Evolutionary conservation across 2,329 filamentous ascomycete species (phyloP), one percentile per base, ranked within the genome.

Genomic region (Elsinoe perseae): DNA sequence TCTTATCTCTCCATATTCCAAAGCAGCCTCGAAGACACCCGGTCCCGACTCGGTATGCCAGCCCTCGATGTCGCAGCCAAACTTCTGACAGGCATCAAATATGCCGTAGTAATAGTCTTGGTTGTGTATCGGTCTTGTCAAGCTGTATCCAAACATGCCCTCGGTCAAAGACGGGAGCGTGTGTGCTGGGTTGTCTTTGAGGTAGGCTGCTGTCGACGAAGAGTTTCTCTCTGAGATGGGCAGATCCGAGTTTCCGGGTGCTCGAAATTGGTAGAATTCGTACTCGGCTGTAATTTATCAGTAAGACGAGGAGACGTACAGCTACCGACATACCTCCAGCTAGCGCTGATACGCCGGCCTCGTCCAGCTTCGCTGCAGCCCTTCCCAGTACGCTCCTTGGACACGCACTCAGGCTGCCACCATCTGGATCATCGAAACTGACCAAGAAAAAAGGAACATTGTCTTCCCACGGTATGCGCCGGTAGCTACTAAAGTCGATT

Each of bases 1-100:
- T 32, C 80, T 81, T 61, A 93, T 86, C 69, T 95, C 88, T 54
- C 86, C 87, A 64, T 95, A 97, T 69, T 95, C 87, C 50, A 98
- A 80, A 16, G 93, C 90, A 10, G 93, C 93, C 74, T 98, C 93
- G 69, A 92, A 97, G 2, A 98, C 93, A 43, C 91, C 91, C 0
- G 91, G 91, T 0, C 91, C 91, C 62, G 86, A 91, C 73, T 96
- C 91, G 7, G 91, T 95, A 74, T 96, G 91, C 91, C 91, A 96
- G 44, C 91, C 89, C 70, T 96, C 91, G 50, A 96, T 87, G 61
- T 86, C 80, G 66, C 89, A 93, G 38, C 79, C 75, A 73, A 95
- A 95, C 59, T 82, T 77, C 61, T 80, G 78, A 73, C 89, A 95
- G 0, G 85, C 81, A 61, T 95, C 82, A 71, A 89, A 95, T 50